Percentiles rank a stretch among this genome's conserved stretches.
These are phyloP conservation scores for Metschnikowia sp. DNA, from an alignment of 805 yeast species.

Conservation along the genomic window DNA sequence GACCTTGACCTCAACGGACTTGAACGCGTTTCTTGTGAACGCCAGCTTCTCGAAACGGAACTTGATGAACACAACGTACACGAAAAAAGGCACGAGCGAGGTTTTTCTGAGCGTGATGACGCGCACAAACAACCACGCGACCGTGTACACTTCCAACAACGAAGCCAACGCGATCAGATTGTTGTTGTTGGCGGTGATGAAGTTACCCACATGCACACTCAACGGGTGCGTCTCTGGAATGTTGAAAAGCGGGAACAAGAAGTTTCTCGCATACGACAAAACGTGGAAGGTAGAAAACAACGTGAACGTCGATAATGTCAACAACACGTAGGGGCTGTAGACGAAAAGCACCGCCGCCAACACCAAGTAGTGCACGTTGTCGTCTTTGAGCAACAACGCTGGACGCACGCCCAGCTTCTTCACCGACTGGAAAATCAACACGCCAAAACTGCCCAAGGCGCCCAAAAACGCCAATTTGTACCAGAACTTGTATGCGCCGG, in stretches of 20 bases:
- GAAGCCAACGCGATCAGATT: conserved; percentile 40
- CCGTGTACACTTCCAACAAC: conserved; percentile 41
- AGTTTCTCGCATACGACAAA: conserved; percentile 63
- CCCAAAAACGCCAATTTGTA: conserved; percentile 63
- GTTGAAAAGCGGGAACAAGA: conserved; percentile 59
- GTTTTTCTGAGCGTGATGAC: conserved; percentile 58
- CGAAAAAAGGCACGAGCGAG: conserved; percentile 56
- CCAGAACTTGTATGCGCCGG: conserved; percentile 30
- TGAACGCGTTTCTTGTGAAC: conserved; percentile 65
- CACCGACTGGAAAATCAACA: conserved; percentile 61
- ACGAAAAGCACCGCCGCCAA: conserved; percentile 46
- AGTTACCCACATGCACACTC: conserved; percentile 39
- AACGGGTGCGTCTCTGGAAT: conserved; percentile 29
- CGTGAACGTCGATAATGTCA: conserved; percentile 70
- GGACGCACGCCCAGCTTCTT: conserved; percentile 28
- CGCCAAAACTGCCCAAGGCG: conserved; percentile 69
- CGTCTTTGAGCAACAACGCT: conserved; percentile 40
- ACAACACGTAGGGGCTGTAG: conserved; percentile 54
- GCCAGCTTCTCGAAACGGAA: conserved; percentile 73
- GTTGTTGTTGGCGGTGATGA: conserved; percentile 34
- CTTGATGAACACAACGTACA: conserved; percentile 65
- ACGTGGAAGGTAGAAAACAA: conserved; percentile 81
- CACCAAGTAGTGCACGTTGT: conserved; percentile 71
- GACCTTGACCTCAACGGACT: conserved; percentile 57
- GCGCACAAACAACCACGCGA: conserved; percentile 45